These are phyloP conservation scores for Fusarium armeniacum DNA, from an alignment of 2,329 filamentous ascomycete genomes.

Conservation along the genomic window DNA sequence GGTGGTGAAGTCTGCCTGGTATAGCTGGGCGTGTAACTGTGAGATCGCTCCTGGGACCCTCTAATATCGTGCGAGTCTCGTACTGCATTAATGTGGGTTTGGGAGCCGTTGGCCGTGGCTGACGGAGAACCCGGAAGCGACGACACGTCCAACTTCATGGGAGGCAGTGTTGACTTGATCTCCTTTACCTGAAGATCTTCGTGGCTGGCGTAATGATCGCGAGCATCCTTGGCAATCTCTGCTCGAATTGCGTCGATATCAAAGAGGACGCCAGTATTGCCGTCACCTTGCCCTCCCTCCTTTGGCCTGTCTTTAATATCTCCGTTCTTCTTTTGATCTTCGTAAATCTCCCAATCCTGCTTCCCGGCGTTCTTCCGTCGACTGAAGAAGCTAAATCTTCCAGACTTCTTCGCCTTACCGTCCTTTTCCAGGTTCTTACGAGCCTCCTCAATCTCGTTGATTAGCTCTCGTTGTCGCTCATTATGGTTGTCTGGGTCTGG, in stretches of 20 bases:
- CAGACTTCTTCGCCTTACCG: constrained; percentile 73
- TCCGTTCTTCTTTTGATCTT: constrained; percentile 70
- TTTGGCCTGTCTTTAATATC: constrained; percentile 50
- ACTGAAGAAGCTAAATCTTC: constrained; percentile 81
- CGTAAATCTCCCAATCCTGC: constrained; percentile 95
- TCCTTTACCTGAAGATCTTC: constrained; percentile 77
- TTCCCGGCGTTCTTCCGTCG: constrained; percentile 85
- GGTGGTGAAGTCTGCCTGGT: constrained; percentile 34
- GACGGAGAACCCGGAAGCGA: constrained; percentile 49
- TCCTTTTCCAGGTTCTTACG: constrained; percentile 87
- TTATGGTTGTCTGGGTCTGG: constrained; percentile 95
- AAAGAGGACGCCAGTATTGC: constrained; percentile 80
- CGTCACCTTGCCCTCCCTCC: constrained; percentile 58
- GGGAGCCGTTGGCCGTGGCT: constrained; percentile 41
- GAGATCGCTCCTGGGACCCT: constrained; percentile 44
- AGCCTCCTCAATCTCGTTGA: constrained; percentile 96
- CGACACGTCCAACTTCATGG: constrained; percentile 81
- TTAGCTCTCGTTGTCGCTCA: constrained; percentile 89
- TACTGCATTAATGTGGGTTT: constrained; percentile 29
- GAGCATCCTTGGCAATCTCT: constrained; percentile 79
- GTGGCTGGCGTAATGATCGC: constrained; percentile 63
- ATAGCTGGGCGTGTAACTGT: constrained; percentile 45
- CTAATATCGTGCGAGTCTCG: constrained; percentile 48
- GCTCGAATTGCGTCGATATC: constrained; percentile 95
- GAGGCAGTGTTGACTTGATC: constrained; percentile 87